Conservation (phyloP, 768 basidiomycete species). For the Boletus bicolor region DNA sequence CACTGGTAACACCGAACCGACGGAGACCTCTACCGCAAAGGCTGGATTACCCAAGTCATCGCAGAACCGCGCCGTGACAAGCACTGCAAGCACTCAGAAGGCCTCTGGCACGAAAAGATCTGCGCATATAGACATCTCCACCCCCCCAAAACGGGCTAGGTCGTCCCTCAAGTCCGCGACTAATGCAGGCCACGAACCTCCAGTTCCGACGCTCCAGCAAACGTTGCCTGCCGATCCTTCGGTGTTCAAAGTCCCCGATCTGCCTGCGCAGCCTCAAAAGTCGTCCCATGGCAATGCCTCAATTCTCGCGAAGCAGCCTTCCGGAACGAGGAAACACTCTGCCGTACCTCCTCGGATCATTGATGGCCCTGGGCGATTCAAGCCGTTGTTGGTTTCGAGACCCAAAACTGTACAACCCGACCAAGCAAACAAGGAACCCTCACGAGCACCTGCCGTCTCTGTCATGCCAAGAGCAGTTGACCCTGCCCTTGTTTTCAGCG, state of each 20-base stretch:
- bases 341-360: not conserved
- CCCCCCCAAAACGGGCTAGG: constrained; percentile 15
- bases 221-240: not conserved
- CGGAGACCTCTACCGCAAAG: not conserved
- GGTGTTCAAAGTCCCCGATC: constrained; percentile 5
- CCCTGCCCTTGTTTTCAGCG: not conserved
- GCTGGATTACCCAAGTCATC: not conserved
- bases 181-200: not conserved
- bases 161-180: not conserved
- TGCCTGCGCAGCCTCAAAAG: not conserved
- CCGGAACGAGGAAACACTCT: not conserved
- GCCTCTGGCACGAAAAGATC: constrained; percentile 11
- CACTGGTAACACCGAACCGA: not conserved
- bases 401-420: not conserved
- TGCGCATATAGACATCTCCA: constrained; percentile 19
- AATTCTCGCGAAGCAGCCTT: not conserved
- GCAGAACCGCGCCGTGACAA: not conserved
- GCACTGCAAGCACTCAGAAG: not conserved
- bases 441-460: not conserved
- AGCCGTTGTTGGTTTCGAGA: constrained; percentile 4
- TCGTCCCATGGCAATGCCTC: not conserved
- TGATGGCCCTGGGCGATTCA: constrained; percentile 16
- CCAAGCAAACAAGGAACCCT: not conserved
- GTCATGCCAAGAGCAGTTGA: not conserved
- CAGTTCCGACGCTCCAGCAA: not conserved